Evolutionary conservation across 768 basidiomycete species (phyloP), one percentile per base, ranked within the genome.

Genomic region (Guyanaporus albipodus): DNA sequence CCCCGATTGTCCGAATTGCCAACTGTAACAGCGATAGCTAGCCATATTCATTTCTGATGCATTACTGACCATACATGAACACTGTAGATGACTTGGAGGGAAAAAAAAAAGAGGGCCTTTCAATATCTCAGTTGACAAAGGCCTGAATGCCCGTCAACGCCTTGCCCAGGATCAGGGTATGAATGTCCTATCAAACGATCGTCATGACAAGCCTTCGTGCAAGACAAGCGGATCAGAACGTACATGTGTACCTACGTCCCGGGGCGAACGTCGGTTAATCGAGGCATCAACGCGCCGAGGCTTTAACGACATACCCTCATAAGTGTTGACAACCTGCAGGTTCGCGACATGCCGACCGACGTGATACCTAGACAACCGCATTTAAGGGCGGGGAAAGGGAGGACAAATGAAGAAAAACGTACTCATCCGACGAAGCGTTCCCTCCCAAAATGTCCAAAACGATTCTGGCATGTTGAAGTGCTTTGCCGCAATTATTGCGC

Each of bases 311-410:
- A 24, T 62, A 76, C 90, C 93, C 74, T 96, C 93, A 61, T 96
- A 96, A 0, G 93, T 97, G 57, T 93, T 93, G 8, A 91, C 85
- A n/a, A 97, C 87, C 62, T 98, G 94, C 49, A 96, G 63, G 66
- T 97, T 98, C 1, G 88, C 87, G 8, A 90, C 93, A 70, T 97
- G 94, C 27, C 95, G 72, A n/a, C 90, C 91, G 44, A 98, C 83
- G 61, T 92, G 90, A 61, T 93, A 96, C 64, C 90, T 93, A 49
- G 17, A 1, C 8, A 5, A 33, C 15, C 31, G 14, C 1, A 18
- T 42, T 15, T 1, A n/a, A 22, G 23, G 38, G 19, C 6, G 4
- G 6, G 23, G 15, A 23, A 17, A 35, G 2, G 18, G 14, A 17
- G 42, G 11, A 17, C 14, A 23, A 8, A 12, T 14, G 10, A 8